These are phyloP conservation scores for Plantago elongata DNA, from an alignment of 257 asterid genomes.

Conservation along the genomic window DNA sequence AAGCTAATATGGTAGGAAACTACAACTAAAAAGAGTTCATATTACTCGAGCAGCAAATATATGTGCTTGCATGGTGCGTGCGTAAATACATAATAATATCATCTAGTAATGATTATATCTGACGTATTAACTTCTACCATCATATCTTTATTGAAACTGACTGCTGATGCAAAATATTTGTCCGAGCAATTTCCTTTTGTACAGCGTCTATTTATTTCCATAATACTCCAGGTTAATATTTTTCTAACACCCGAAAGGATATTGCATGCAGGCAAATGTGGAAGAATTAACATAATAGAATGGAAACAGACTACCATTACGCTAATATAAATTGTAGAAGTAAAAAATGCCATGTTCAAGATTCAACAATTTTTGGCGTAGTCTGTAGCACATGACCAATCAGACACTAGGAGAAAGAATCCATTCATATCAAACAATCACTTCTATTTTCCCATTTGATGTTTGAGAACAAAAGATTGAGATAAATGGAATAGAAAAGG, in stretches of 20 bases:
- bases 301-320: too few species aligned
- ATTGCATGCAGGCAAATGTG: too few species aligned
- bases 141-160: slow-evolving; percentile 2
- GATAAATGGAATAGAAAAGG: slow-evolving; percentile 6
- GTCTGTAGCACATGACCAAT: neutral
- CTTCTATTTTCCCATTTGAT: neutral
- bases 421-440: neutral
- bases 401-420: neutral
- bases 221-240: neutral
- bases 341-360: too few species aligned
- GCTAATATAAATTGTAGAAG: too few species aligned
- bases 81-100: neutral
- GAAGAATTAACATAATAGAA: too few species aligned
- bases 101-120: neutral
- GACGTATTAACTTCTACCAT: neutral
- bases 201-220: slow-evolving; percentile 9
- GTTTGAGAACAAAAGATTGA: neutral
- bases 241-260: too few species aligned
- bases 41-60: neutral
- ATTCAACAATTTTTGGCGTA: too few species aligned
- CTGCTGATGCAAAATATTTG: slow-evolving; percentile 4
- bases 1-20: too few species aligned
- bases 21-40: neutral
- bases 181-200: neutral
- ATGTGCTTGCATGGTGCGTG: too few species aligned